Base-by-base conservation (phyloP, 164 flowering plant genomes). In the Hamamelis virginiana region DNA sequence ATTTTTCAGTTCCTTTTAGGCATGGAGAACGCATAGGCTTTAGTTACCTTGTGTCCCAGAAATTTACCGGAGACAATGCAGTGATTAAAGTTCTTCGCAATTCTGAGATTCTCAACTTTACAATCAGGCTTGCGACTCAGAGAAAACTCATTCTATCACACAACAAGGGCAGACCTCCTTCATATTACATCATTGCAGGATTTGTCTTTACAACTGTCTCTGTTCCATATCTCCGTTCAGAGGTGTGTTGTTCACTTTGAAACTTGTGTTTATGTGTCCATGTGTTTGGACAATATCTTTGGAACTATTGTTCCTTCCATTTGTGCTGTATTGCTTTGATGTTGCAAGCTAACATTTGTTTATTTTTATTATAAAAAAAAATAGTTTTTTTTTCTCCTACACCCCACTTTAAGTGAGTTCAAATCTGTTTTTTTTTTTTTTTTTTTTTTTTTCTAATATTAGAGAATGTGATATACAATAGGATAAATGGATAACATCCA, bases 11-110 rank as follows among this genome's bases (percentile, higher is more conserved):
- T 72, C 92, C 97, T 59, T 95, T 92, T 64, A 83, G 99, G 80
- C 97, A 92, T 78, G 97, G 97, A 28, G 98, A 95, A 82, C 97
- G 99, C 23, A 95, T 95, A 61, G 97, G 96, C 43, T 92, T 92
- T 80, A 92, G 97, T 72, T 95, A 95, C 76, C 97, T 95, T 66
- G 85, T 95, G 59, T 91, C 99, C 28, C 96, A 92, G 70, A 95
- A 95, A 71, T 92, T 92, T 76, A 84, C 98, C 46, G 97, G 97
- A 62, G 98, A 93, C 38, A 72, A 33, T 74, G 93, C 98, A 21
- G 65, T 23, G 22, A 76, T 93, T 46, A 85, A 83, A 79, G 94
- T 93, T 71, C 89, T 93, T 15, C 91, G 98, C 8, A 68, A 87
- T 70, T 82, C 87, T 45, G 65, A 82, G 72, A 82, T 75, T 60